These are phyloP conservation scores for Magnaporthales sp. DNA, from an alignment of 2,329 filamentous ascomycete species.

Conservation along the genomic window DNA sequence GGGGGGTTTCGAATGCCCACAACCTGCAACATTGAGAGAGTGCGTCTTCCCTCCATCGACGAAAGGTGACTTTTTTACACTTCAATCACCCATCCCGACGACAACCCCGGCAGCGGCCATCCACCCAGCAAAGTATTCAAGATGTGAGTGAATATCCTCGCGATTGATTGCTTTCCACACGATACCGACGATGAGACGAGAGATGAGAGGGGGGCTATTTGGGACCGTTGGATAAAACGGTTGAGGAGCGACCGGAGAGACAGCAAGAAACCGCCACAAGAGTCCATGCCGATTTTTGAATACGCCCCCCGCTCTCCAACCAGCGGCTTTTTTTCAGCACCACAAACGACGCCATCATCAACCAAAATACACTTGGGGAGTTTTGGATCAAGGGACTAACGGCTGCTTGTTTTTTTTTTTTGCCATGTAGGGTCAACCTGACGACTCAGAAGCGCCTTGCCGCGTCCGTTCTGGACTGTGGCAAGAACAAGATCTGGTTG, in stretches of 20 bases:
- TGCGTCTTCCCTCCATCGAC: not conserved
- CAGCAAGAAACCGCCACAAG: not conserved
- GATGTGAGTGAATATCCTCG: conserved; percentile 24
- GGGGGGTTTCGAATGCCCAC: conserved; percentile 5
- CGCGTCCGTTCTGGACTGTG: conserved; percentile 96
- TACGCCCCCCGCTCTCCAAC: not conserved
- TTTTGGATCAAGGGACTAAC: conserved; percentile 2
- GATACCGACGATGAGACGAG: not conserved
- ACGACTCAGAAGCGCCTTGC: conserved; percentile 99
- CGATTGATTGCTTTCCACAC: not conserved
- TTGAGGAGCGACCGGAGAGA: not conserved
- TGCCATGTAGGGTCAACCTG: conserved; percentile 85
- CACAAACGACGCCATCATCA: not conserved
- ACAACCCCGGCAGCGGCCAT: conserved; percentile 26
- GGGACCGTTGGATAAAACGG: conserved; percentile 3
- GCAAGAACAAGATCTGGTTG: conserved; percentile 99
- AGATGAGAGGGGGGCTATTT: not conserved
- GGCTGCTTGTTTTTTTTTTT: not conserved
- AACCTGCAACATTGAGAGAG: conserved; percentile 1
- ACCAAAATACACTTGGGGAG: not conserved
- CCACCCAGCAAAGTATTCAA: conserved; percentile 25
- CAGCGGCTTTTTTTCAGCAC: not conserved
- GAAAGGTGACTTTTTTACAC: not conserved
- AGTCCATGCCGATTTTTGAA: not conserved
- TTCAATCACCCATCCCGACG: conserved; percentile 20